Conservation (phyloP, 495 filamentous ascomycete genomes). For the Lentithecium fluviatile region DNA sequence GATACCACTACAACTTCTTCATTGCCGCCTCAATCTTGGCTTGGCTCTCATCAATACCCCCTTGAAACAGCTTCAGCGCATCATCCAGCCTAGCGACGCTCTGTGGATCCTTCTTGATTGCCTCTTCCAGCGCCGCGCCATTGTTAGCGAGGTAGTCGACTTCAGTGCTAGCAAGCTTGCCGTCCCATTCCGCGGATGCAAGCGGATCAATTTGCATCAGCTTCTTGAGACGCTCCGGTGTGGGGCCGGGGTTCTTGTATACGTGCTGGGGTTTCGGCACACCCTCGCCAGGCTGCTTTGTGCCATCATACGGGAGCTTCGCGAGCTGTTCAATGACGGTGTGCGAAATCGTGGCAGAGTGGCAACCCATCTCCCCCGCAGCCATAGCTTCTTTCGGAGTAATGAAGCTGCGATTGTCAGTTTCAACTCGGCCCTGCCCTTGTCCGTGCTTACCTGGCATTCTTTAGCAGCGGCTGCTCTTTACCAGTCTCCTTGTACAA, state of each 20-base stretch:
- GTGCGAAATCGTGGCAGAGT: constrained; percentile 16
- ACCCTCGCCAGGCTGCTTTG: constrained; percentile 12
- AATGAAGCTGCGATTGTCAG: constrained; percentile 5
- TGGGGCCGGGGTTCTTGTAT: constrained; percentile 2
- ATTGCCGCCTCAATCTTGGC: constrained; percentile 8
- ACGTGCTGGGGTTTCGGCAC: constrained; percentile 3
- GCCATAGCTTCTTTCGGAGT: constrained; percentile 12
- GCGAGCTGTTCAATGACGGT: constrained; percentile 5
- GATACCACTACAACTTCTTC: background rate
- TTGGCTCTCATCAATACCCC: constrained; percentile 8
- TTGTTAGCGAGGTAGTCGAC: constrained; percentile 16
- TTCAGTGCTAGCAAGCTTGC: constrained; percentile 9
- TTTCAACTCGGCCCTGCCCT: no score
- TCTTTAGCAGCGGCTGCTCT: constrained; percentile 16
- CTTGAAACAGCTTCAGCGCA: constrained; percentile 16
- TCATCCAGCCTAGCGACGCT: constrained; percentile 6
- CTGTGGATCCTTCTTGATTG: constrained; percentile 5
- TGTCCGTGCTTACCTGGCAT: constrained; percentile 2
- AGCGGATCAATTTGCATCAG: background rate
- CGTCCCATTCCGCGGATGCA: constrained; percentile 10
- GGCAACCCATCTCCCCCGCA: constrained; percentile 14
- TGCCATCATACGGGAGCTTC: constrained; percentile 8
- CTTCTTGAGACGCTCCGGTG: background rate
- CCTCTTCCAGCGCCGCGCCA: constrained; percentile 6
- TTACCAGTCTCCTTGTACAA: constrained; percentile 19